Conservation (phyloP, 2,329 filamentous ascomycete species). For the Westerdykella ornata region DNA sequence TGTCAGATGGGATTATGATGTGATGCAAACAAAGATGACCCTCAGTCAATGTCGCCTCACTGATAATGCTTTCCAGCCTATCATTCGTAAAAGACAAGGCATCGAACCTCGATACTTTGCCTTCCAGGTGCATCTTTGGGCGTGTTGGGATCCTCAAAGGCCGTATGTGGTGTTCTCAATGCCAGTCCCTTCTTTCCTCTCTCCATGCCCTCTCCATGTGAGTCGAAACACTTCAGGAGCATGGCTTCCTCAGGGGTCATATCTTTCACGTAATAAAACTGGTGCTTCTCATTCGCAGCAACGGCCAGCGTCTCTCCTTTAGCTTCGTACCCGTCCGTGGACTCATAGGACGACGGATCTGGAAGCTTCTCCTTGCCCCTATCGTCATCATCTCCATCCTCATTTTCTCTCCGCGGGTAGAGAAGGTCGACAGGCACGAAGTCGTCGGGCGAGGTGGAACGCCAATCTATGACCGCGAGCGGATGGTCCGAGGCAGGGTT, state of each 20-base stretch:
- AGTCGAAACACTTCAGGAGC: constrained; percentile 48
- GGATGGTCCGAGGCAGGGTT: constrained; percentile 60
- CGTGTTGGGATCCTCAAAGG: constrained; percentile 50
- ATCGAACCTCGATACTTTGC: constrained; percentile 60
- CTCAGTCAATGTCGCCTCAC: no score
- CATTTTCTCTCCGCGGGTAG: constrained; percentile 48
- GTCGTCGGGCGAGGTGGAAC: constrained; percentile 51
- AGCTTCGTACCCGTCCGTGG: constrained; percentile 55
- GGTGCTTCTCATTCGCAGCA: constrained; percentile 51
- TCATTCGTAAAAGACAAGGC: constrained; percentile 55
- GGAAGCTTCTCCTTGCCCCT: constrained; percentile 54
- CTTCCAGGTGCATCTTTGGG: constrained; percentile 45
- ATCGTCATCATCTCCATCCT: constrained; percentile 45
- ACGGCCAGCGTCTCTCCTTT: constrained; percentile 59
- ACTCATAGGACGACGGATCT: constrained; percentile 41
- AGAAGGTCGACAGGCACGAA: constrained; percentile 57
- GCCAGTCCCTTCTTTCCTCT: constrained; percentile 38
- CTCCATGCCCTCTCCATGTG: constrained; percentile 38
- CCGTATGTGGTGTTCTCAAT: constrained; percentile 59
- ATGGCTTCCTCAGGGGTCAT: constrained; percentile 55
- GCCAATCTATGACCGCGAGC: constrained; percentile 61
- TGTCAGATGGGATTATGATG: no score
- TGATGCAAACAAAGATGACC: no score
- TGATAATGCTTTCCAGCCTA: no score
- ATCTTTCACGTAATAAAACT: constrained; percentile 61